Evolutionary conservation across 2,329 filamentous ascomycete species (phyloP).

Genomic region (Ascochyta viciae-villosae): DNA sequence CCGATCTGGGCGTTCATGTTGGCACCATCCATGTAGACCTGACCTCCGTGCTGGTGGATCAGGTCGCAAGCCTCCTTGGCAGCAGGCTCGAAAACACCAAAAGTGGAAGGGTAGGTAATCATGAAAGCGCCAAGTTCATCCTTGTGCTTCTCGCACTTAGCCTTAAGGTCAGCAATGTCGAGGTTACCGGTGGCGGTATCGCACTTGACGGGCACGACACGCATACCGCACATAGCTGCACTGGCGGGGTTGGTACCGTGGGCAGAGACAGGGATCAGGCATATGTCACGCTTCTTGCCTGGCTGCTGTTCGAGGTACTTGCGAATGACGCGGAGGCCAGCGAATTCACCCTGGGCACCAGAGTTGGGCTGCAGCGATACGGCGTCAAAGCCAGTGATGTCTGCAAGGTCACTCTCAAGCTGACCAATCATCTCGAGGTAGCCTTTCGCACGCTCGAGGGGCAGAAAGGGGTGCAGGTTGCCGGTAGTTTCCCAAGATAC

Average conservation of each 20-base stretch:
- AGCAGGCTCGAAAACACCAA: slow-evolving; percentile 90
- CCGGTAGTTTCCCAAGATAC: slow-evolving; percentile 79
- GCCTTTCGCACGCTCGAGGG: slow-evolving; percentile 67
- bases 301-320: slow-evolving; percentile 77
- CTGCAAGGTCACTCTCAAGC: slow-evolving; percentile 76
- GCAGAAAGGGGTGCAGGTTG: slow-evolving; percentile 82
- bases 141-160: slow-evolving; percentile 87
- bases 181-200: slow-evolving; percentile 87
- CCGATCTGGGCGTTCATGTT: slow-evolving; percentile 99
- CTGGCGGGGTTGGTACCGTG: slow-evolving; percentile 97
- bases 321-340: slow-evolving; percentile 85
- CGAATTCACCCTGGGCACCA: slow-evolving; percentile 93
- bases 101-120: slow-evolving; percentile 96
- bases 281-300: slow-evolving; percentile 81
- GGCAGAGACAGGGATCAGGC: slow-evolving; percentile 91
- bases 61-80: slow-evolving; percentile 85
- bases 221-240: slow-evolving; percentile 94
- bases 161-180: slow-evolving; percentile 82
- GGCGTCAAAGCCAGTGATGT: slow-evolving; percentile 89
- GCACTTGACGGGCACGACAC: slow-evolving; percentile 91
- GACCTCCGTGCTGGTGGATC: slow-evolving; percentile 86
- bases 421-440: slow-evolving; percentile 74
- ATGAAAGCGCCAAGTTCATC: slow-evolving; percentile 90
- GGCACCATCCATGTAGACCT: slow-evolving; percentile 98
- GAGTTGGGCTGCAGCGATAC: slow-evolving; percentile 94